Evolutionary conservation across 176 grass and related monocot genomes (phyloP).

Genomic region (Eragrostis nindensis): DNA sequence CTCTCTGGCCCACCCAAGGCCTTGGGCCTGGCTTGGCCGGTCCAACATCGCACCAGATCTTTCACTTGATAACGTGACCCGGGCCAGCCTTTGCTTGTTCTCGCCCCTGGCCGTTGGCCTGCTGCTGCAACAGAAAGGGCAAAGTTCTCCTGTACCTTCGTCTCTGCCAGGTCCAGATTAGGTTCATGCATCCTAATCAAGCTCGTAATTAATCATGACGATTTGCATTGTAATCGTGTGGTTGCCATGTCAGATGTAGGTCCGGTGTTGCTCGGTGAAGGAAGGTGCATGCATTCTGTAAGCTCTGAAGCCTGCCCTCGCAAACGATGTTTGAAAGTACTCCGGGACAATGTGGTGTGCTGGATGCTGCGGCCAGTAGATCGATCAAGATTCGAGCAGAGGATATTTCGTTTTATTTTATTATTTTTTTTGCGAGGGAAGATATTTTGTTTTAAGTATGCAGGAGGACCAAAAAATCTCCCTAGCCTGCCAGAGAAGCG

Average conservation of each 20-base stretch:
- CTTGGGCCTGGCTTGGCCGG: slow-evolving; percentile 31
- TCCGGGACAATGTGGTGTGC: not conserved
- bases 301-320: not conserved
- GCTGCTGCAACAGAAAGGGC: slow-evolving; percentile 19
- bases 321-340: not conserved
- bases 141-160: not conserved
- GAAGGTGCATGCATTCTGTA: slow-evolving; percentile 11
- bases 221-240: not conserved
- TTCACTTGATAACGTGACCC: too few relatives aligned
- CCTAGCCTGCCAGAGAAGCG: not conserved
- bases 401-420: slow-evolving; percentile 16
- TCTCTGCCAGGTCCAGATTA: not conserved
- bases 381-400: slow-evolving; percentile 12
- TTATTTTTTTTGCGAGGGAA: too few relatives aligned
- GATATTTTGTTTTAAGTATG: not conserved
- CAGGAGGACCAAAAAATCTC: not conserved
- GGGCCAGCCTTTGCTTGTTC: not conserved
- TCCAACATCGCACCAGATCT: not conserved
- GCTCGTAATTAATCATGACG: not conserved
- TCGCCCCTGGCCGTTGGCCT: slow-evolving; percentile 1
- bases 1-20: not conserved
- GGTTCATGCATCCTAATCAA: slow-evolving; percentile 41
- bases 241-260: slow-evolving; percentile 26
- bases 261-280: not conserved
- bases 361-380: not conserved